Evolutionary conservation across 1,284 basidiomycete genomes (phyloP).

Genomic region (Gymnopus androsaceus): DNA sequence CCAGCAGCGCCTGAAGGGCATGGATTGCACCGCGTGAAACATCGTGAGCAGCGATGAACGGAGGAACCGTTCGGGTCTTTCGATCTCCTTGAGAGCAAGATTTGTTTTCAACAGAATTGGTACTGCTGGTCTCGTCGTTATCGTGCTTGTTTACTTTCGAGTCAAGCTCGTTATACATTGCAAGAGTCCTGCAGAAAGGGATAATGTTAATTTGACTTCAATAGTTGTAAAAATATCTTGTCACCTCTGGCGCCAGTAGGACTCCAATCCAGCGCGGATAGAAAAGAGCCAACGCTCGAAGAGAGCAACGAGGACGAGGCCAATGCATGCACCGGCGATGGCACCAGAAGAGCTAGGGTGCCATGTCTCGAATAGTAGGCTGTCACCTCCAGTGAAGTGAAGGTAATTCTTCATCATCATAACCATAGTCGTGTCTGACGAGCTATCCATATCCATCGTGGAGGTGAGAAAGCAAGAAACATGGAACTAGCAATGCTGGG

Average conservation of each 20-base stretch:
- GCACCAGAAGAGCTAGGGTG: conserved; percentile 65
- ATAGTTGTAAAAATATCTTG: not conserved
- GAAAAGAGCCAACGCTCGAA: conserved; percentile 70
- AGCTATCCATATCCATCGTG: conserved; percentile 23
- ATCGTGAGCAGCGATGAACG: conserved; percentile 64
- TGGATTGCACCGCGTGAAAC: conserved; percentile 61
- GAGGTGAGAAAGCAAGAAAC: not conserved
- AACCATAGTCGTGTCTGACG: conserved; percentile 21
- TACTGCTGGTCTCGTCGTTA: not conserved
- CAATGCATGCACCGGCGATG: conserved; percentile 74
- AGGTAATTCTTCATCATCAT: conserved; percentile 62
- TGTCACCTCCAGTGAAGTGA: conserved; percentile 64
- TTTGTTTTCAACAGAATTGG: not conserved
- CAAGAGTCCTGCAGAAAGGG: conserved; percentile 28
- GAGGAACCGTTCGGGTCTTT: conserved; percentile 41
- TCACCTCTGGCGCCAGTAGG: conserved; percentile 49
- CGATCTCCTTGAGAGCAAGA: not conserved
- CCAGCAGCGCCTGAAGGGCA: conserved; percentile 55
- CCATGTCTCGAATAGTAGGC: conserved; percentile 71
- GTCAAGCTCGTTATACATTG: conserved; percentile 15
- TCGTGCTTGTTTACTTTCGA: conserved; percentile 15
- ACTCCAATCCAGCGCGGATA: conserved; percentile 51
- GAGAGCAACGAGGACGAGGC: conserved; percentile 64
- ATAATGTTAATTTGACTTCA: not conserved
- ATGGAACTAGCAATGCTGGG: not conserved